Percentiles rank a stretch among this genome's conserved stretches.
Evolutionary conservation across 2,329 filamentous ascomycete species (phyloP).

Genomic region (Drechslerella dactyloides): DNA sequence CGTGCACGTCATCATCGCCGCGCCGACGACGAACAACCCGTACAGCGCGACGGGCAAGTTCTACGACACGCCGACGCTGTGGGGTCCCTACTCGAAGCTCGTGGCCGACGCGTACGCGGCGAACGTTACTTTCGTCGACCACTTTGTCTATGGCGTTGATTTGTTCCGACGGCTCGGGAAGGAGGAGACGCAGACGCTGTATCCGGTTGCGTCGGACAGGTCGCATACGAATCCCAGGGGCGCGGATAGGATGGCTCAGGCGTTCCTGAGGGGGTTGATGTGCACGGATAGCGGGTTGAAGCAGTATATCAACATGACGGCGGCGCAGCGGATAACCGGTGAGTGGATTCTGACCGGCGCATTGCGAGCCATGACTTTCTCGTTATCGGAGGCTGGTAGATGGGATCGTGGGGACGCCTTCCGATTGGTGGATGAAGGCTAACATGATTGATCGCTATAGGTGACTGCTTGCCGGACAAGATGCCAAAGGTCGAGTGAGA

Average conservation of each 20-base stretch:
- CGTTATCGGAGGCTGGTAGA: too few species aligned
- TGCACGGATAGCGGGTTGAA: constrained; percentile 13
- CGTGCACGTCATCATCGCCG: constrained; percentile 20
- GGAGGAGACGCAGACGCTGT: constrained; percentile 20
- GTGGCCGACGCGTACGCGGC: constrained; percentile 1
- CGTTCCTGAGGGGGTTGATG: constrained; percentile 23
- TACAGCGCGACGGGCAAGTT: constrained; percentile 4
- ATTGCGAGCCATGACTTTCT: too few species aligned
- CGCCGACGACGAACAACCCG: constrained; percentile 27
- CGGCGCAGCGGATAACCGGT: constrained; percentile 16
- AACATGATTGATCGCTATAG: neutral
- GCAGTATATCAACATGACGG: constrained; percentile 19
- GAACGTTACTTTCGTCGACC: constrained; percentile 17
- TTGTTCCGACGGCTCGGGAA: constrained; percentile 17
- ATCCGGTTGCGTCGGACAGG: constrained; percentile 18
- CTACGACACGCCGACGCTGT: constrained; percentile 20
- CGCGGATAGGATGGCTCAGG: constrained; percentile 33
- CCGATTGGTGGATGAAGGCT: constrained; percentile 1
- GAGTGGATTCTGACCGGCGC: too few species aligned
- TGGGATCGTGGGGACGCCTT: neutral
- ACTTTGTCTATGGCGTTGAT: constrained; percentile 31
- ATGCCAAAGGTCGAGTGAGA: too few species aligned
- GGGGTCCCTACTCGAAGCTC: constrained; percentile 14
- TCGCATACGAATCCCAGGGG: constrained; percentile 23
- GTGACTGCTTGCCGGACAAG: constrained; percentile 18